Conservation (phyloP, 2,329 filamentous ascomycete genomes). For the Chrysoporthe puriensis region DNA sequence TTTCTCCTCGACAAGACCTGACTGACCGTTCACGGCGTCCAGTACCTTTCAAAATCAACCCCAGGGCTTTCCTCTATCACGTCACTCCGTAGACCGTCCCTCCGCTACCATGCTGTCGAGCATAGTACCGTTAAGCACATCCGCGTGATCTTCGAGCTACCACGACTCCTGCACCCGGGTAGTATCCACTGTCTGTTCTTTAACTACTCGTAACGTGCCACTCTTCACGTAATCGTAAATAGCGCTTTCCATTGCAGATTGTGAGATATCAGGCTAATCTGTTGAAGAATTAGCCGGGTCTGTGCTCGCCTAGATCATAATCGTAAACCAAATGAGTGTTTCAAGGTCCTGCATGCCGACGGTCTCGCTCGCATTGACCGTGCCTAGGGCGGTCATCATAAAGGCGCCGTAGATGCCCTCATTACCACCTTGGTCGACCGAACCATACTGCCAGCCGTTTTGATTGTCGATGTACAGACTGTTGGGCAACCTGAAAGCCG, state of each 20-base stretch:
- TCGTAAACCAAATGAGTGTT: conserved; percentile 19
- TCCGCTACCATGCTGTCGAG: conserved; percentile 2
- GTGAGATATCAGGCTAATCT: conserved; percentile 19
- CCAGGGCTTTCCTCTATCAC: too few relatives aligned
- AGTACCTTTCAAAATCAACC: too few relatives aligned
- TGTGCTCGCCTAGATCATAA: conserved; percentile 5
- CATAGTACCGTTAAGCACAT: neutral
- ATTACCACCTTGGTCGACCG: neutral
- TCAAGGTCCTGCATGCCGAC: conserved; percentile 16
- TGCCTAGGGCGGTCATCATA: conserved; percentile 19
- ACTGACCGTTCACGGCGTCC: too few relatives aligned
- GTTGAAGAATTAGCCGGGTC: conserved; percentile 2
- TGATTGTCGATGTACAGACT: conserved; percentile 19
- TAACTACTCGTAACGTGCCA: conserved; percentile 1
- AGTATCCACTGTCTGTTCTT: neutral
- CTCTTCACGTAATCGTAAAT: conserved; percentile 19
- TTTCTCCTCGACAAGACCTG: too few relatives aligned
- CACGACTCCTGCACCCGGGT: conserved; percentile 1
- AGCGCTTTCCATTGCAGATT: conserved; percentile 10
- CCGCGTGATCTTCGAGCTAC: neutral
- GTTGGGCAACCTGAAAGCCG: conserved; percentile 18
- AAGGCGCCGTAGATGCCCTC: conserved; percentile 7
- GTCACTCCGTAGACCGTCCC: neutral
- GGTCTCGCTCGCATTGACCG: conserved; percentile 18
- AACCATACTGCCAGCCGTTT: conserved; percentile 14